phyloP scores from a whole-genome alignment of 495 filamentous ascomycete species.

The Xylaria scruposa region DNA sequence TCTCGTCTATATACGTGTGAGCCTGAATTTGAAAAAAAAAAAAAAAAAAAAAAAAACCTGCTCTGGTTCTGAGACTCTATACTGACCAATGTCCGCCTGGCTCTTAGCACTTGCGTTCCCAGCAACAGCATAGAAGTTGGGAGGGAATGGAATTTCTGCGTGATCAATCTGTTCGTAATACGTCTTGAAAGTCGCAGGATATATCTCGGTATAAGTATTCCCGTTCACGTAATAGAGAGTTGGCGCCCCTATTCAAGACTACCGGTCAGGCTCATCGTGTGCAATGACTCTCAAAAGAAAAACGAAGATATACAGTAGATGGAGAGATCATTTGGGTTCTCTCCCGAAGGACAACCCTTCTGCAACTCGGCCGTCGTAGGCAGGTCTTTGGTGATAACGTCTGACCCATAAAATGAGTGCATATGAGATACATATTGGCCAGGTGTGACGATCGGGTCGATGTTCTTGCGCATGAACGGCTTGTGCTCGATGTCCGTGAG shows the following conservation, averaged over 20 bases:
- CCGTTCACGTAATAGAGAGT: constrained; percentile 48
- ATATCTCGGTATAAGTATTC: constrained; percentile 48
- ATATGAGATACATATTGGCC: constrained; percentile 47
- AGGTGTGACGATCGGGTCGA: constrained; percentile 45
- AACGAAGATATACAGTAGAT: constrained; percentile 40
- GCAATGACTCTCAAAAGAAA: not conserved
- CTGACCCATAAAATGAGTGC: constrained; percentile 48
- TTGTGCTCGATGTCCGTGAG: constrained; percentile 46
- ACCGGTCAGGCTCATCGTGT: not conserved
- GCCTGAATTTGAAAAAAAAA: not conserved
- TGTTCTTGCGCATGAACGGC: constrained; percentile 47
- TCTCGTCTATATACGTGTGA: constrained; percentile 35
- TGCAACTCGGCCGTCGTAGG: constrained; percentile 45
- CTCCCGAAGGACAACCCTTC: constrained; percentile 44
- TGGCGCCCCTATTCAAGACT: constrained; percentile 39
- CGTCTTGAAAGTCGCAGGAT: constrained; percentile 48
- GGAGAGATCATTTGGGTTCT: constrained; percentile 47
- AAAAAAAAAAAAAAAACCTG: not conserved
- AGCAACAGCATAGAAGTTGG: constrained; percentile 49
- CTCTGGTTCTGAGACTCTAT: not conserved
- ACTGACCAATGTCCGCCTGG: constrained; percentile 35
- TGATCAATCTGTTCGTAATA: constrained; percentile 77
- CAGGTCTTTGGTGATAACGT: constrained; percentile 42
- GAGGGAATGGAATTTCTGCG: constrained; percentile 79
- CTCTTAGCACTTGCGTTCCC: constrained; percentile 44